A percentile compares a stretch with the other conserved stretches of the same genome.
Evolutionary conservation across 495 filamentous ascomycete genomes (phyloP).

Genomic region (Aspergillus affinis): DNA sequence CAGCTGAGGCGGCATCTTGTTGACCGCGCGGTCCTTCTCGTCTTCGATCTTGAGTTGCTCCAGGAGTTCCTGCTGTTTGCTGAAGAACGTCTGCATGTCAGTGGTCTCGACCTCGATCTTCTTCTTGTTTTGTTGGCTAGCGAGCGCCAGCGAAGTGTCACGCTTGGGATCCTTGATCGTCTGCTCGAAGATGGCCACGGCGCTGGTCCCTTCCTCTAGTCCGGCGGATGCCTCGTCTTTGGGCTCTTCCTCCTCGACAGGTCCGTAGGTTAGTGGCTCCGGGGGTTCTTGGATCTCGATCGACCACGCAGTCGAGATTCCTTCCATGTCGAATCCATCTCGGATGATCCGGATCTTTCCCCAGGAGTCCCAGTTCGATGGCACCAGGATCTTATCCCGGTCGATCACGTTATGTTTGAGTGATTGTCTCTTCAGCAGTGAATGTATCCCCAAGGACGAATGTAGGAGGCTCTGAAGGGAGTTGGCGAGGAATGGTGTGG

Average conservation of each 20-base stretch:
- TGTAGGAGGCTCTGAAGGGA: conserved; percentile 81
- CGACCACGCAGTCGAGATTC: conserved; percentile 78
- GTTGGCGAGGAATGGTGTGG: conserved; percentile 73
- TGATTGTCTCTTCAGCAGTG: conserved; percentile 76
- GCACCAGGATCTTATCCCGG: conserved; percentile 89
- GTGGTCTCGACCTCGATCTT: conserved; percentile 65
- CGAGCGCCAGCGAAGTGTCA: conserved; percentile 51
- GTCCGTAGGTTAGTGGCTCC: conserved; percentile 30
- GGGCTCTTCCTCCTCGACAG: conserved; percentile 17
- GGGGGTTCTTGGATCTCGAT: conserved; percentile 68
- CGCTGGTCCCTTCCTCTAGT: conserved; percentile 49
- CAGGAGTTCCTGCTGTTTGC: conserved; percentile 67
- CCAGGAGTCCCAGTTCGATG: conserved; percentile 98
- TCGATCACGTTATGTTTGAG: conserved; percentile 96
- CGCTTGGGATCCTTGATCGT: conserved; percentile 71
- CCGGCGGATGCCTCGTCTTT: conserved; percentile 20
- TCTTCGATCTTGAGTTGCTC: conserved; percentile 68
- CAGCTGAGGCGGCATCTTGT: conserved; percentile 39
- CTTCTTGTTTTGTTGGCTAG: conserved; percentile 43
- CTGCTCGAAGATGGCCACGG: conserved; percentile 74
- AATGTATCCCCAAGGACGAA: conserved; percentile 85
- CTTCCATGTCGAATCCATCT: conserved; percentile 94
- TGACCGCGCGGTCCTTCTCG: conserved; percentile 50
- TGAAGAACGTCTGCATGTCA: conserved; percentile 80
- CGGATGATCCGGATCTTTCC: conserved; percentile 91